These are phyloP conservation scores for Geranium incanum DNA, from an alignment of 441 rosid genomes.

Conservation along the genomic window DNA sequence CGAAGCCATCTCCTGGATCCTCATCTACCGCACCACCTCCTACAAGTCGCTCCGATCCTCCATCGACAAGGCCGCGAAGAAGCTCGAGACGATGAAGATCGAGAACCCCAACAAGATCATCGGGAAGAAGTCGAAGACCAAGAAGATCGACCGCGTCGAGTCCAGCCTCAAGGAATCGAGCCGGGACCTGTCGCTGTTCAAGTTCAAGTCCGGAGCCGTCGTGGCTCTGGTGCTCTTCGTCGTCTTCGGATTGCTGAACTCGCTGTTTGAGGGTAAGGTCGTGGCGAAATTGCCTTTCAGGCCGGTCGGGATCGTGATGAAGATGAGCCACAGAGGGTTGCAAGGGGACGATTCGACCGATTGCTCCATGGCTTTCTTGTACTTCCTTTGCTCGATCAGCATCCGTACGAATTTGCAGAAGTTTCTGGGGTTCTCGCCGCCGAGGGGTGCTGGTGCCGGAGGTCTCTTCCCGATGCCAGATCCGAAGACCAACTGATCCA, in stretches of 20 bases:
- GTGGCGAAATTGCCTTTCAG: conserved; percentile 87
- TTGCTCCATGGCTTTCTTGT: conserved; percentile 83
- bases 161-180: conserved; percentile 65
- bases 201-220: conserved; percentile 89
- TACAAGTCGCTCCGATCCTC: conserved; percentile 79
- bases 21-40: conserved; percentile 78
- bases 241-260: conserved; percentile 70
- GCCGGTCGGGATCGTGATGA: conserved; percentile 62
- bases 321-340: conserved; percentile 85
- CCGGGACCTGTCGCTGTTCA: conserved; percentile 74
- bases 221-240: conserved; percentile 75
- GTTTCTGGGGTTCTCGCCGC: conserved; percentile 85
- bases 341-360: conserved; percentile 75
- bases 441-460: conserved; percentile 61
- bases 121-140: conserved; percentile 62
- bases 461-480: conserved; percentile 75
- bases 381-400: conserved; percentile 76
- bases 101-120: conserved; percentile 40
- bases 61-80: conserved; percentile 80
- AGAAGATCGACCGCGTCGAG: conserved; percentile 84
- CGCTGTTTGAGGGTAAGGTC: conserved; percentile 76
- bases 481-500: conserved; percentile 60
- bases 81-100: conserved; percentile 82
- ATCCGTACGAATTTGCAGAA: conserved; percentile 85
- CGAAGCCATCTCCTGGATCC: conserved; percentile 84